These are phyloP conservation scores for Amylostereum chailletii DNA, from an alignment of 1,284 basidiomycete genomes.

Conservation along the genomic window DNA sequence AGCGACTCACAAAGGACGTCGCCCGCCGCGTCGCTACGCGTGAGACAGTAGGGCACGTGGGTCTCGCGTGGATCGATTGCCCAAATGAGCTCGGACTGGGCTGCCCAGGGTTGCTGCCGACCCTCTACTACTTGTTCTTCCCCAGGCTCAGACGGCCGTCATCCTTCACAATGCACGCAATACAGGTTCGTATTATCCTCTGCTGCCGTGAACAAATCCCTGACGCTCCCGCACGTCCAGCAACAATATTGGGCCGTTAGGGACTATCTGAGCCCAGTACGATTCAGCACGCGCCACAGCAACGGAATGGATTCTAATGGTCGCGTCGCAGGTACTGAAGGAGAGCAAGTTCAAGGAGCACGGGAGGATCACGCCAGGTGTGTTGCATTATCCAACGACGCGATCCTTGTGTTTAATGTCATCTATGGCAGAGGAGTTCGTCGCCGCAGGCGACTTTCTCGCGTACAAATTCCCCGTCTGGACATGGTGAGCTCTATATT, in stretches of 20 bases:
- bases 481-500: slow-evolving; percentile 62
- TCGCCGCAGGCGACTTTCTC: slow-evolving; percentile 90
- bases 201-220: not conserved
- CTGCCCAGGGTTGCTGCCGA: too few species aligned
- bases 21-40: too few species aligned
- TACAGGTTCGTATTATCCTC: slow-evolving; percentile 40
- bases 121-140: too few species aligned
- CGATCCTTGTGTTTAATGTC: slow-evolving; percentile 10
- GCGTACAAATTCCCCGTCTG: slow-evolving; percentile 95
- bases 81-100: too few species aligned
- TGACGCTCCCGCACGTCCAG: slow-evolving; percentile 22
- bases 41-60: too few species aligned
- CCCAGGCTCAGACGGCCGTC: too few species aligned
- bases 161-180: slow-evolving; percentile 49
- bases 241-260: slow-evolving; percentile 93
- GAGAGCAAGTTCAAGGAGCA: slow-evolving; percentile 99
- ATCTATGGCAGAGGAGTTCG: slow-evolving; percentile 75
- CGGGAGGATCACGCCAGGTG: slow-evolving; percentile 92
- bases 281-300: slow-evolving; percentile 18
- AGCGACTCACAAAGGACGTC: too few species aligned
- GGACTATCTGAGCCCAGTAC: slow-evolving; percentile 91
- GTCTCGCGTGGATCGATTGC: too few species aligned
- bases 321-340: slow-evolving; percentile 67
- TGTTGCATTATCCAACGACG: slow-evolving; percentile 18
- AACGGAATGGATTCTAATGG: slow-evolving; percentile 8